Evolutionary conservation across 129 eudicot species (phyloP).

Genomic region (Escallonia herrerae): DNA sequence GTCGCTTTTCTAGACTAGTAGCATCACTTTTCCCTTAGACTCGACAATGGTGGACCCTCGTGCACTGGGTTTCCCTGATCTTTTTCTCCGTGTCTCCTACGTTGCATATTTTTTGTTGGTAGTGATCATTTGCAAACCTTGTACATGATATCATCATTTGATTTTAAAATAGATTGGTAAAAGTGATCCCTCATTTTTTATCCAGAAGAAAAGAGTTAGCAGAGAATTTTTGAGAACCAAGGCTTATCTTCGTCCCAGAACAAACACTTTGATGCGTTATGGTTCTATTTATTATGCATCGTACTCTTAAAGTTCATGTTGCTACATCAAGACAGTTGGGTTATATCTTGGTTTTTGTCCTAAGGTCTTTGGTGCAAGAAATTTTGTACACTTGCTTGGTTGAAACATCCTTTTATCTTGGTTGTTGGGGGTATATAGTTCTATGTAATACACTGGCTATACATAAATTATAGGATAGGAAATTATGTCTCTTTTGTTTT

Average conservation of each 20-base stretch:
- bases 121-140: background rate
- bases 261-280: constrained; percentile 99
- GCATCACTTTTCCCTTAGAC: no score
- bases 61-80: no score
- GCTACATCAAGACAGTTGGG: background rate
- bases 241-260: constrained; percentile 98
- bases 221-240: constrained; percentile 88
- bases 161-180: constrained; percentile 57
- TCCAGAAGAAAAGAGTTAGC: constrained; percentile 82
- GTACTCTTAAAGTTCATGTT: background rate
- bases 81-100: background rate
- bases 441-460: no score
- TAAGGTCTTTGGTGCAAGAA: background rate
- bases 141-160: constrained; percentile 6
- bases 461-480: no score
- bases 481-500: no score
- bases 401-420: no score
- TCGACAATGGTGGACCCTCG: no score
- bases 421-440: no score
- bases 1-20: no score
- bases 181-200: constrained; percentile 77
- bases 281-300: constrained; percentile 22
- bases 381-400: no score
- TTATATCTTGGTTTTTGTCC: background rate
- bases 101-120: background rate